Percentiles rank a stretch among this genome's conserved stretches.
phyloP scores from a whole-genome alignment of 768 basidiomycete species.

The Phylloporus sp. region DNA sequence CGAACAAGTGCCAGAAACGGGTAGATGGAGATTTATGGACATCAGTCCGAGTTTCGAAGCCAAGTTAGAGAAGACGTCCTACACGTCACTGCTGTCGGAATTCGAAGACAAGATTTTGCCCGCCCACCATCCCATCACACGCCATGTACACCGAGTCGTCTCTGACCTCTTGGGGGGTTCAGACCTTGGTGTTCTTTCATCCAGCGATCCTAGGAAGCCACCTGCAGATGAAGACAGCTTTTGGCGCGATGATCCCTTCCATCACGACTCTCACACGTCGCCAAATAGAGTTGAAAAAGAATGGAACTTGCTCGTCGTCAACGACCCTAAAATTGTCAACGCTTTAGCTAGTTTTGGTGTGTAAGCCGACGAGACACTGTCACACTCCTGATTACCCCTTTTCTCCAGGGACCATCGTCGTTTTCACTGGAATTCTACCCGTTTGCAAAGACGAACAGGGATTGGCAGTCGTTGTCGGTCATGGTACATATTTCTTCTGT shows the following conservation, averaged over 20 bases:
- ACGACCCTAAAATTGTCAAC: constrained; percentile 66
- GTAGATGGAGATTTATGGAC: constrained; percentile 87
- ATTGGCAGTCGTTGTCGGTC: constrained; percentile 77
- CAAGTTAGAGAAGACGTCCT: constrained; percentile 40
- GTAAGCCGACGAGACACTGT: background rate
- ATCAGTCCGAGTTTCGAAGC: constrained; percentile 54
- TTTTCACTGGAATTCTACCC: constrained; percentile 87
- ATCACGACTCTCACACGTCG: background rate
- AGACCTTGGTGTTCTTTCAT: constrained; percentile 57
- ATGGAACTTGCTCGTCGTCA: constrained; percentile 76
- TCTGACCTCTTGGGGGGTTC: constrained; percentile 63
- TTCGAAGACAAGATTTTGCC: constrained; percentile 57
- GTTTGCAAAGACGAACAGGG: constrained; percentile 74
- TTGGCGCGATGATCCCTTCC: constrained; percentile 22
- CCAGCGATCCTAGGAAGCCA: constrained; percentile 7
- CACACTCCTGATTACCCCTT: background rate
- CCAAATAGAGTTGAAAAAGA: constrained; percentile 27
- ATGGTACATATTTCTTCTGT: constrained; percentile 45
- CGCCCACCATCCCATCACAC: constrained; percentile 56
- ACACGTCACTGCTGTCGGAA: constrained; percentile 44
- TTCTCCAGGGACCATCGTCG: constrained; percentile 61
- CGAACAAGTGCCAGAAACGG: constrained; percentile 82
- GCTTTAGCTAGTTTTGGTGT: constrained; percentile 72
- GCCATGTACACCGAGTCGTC: constrained; percentile 67
- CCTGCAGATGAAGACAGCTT: constrained; percentile 11